Evolutionary conservation across 805 yeast genomes (phyloP).

Genomic region (Ogataea saltuana): DNA sequence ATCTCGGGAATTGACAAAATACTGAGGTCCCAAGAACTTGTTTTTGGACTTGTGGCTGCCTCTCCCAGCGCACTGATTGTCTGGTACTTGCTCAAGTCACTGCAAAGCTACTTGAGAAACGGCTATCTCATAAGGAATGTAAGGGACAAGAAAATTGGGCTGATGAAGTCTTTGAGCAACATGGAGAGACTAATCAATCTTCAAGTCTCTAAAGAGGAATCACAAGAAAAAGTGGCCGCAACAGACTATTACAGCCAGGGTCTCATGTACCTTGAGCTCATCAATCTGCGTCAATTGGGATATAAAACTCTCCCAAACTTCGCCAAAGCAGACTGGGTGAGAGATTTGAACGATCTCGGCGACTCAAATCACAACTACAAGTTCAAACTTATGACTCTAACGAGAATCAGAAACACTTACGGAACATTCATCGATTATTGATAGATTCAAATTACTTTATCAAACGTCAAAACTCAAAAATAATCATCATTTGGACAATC

Average conservation of each 20-base stretch:
- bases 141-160: slow-evolving; percentile 38
- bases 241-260: slow-evolving; percentile 52
- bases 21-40: slow-evolving; percentile 86
- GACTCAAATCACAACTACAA: slow-evolving; percentile 38
- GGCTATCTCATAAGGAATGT: slow-evolving; percentile 40
- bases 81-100: slow-evolving; percentile 42
- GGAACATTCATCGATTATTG: not conserved
- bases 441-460: not conserved
- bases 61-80: slow-evolving; percentile 71
- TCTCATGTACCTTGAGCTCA: slow-evolving; percentile 62
- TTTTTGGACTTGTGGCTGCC: slow-evolving; percentile 90
- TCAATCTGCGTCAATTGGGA: slow-evolving; percentile 55
- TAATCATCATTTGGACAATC: not conserved
- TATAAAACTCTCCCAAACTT: slow-evolving; percentile 49
- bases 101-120: slow-evolving; percentile 34
- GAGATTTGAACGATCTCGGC: slow-evolving; percentile 63
- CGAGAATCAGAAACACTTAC: slow-evolving; percentile 64
- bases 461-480: not conserved
- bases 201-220: slow-evolving; percentile 21
- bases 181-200: slow-evolving; percentile 26
- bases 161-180: slow-evolving; percentile 51
- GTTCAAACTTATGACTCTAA: slow-evolving; percentile 48
- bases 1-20: slow-evolving; percentile 87
- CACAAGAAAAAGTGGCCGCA: not conserved
- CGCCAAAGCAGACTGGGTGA: slow-evolving; percentile 54